Percentiles rank a stretch among this genome's conserved stretches.
These are phyloP conservation scores for Colletotrichum phormii DNA, from an alignment of 2,329 filamentous ascomycete species.

Conservation along the genomic window DNA sequence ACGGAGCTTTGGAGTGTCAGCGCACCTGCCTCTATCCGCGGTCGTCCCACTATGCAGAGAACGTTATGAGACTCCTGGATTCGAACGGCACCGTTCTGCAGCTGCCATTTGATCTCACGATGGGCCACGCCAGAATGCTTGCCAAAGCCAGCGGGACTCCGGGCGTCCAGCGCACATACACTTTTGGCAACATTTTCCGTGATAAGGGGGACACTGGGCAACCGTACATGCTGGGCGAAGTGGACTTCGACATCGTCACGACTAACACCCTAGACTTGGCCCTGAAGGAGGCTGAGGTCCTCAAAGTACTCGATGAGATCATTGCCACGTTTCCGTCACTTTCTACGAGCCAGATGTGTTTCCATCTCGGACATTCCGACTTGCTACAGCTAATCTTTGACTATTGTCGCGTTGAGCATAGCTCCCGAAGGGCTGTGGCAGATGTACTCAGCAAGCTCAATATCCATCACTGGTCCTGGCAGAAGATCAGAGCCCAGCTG, in stretches of 20 bases:
- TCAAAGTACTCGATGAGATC: slow-evolving; percentile 95
- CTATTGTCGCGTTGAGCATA: slow-evolving; percentile 81
- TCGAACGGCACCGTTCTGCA: slow-evolving; percentile 89
- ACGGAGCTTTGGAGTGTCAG: slow-evolving; percentile 86
- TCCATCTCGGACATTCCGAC: slow-evolving; percentile 90
- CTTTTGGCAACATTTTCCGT: slow-evolving; percentile 89
- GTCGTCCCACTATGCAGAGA: slow-evolving; percentile 80
- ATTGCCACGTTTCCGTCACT: slow-evolving; percentile 83
- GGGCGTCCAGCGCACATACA: slow-evolving; percentile 80
- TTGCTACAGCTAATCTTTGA: slow-evolving; percentile 91
- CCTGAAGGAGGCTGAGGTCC: slow-evolving; percentile 90
- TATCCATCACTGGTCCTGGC: slow-evolving; percentile 82
- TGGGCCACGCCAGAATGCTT: slow-evolving; percentile 87
- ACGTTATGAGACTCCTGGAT: slow-evolving; percentile 84
- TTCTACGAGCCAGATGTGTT: slow-evolving; percentile 80
- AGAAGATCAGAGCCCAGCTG: slow-evolving; percentile 84
- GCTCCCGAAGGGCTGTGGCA: slow-evolving; percentile 78
- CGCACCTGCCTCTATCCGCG: slow-evolving; percentile 84
- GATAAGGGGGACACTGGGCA: slow-evolving; percentile 83
- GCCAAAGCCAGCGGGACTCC: slow-evolving; percentile 75
- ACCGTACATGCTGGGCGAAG: slow-evolving; percentile 85
- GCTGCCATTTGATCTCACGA: slow-evolving; percentile 91
- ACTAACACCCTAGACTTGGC: slow-evolving; percentile 83
- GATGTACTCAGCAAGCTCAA: slow-evolving; percentile 90
- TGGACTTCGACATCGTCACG: slow-evolving; percentile 97